phyloP scores from a whole-genome alignment of 2,329 filamentous ascomycete species.

The Scorias spongiosa region DNA sequence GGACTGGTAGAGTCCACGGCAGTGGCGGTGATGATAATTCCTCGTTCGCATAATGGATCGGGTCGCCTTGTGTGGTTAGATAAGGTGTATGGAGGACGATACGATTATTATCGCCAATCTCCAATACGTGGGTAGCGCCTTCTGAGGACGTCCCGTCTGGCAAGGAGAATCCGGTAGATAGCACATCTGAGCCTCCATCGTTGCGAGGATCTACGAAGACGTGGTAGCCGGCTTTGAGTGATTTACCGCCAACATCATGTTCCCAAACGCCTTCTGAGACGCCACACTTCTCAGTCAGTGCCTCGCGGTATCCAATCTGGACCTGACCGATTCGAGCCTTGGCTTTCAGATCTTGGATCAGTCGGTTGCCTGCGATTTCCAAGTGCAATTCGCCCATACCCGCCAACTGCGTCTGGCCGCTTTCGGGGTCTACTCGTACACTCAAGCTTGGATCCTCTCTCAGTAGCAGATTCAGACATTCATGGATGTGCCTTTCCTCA shows the following conservation, averaged over 20 bases:
- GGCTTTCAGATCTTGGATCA: conserved; percentile 77
- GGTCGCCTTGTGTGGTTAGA: conserved; percentile 26
- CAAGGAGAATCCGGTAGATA: conserved; percentile 26
- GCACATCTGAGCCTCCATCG: conserved; percentile 15
- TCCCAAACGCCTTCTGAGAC: conserved; percentile 54
- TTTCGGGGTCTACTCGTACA: conserved; percentile 72
- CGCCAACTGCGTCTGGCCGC: conserved; percentile 80
- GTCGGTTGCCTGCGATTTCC: conserved; percentile 76
- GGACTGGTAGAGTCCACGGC: conserved; percentile 36
- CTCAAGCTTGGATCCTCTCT: conserved; percentile 87
- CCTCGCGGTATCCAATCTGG: conserved; percentile 90
- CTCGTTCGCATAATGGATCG: conserved; percentile 26
- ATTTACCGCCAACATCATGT: conserved; percentile 63
- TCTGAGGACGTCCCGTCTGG: conserved; percentile 9
- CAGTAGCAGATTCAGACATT: conserved; percentile 60
- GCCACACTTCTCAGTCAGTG: conserved; percentile 43
- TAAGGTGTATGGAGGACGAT: conserved; percentile 41
- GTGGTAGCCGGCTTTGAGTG: conserved; percentile 61
- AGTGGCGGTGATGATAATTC: conserved; percentile 18
- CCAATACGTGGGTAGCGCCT: neutral
- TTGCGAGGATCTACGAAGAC: conserved; percentile 49
- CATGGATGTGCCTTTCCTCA: conserved; percentile 65
- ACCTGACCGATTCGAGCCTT: conserved; percentile 78
- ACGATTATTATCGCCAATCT: conserved; percentile 49
- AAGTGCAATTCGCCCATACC: conserved; percentile 95